Evolutionary conservation across 2,329 filamentous ascomycete species (phyloP), one percentile per base, ranked within the genome.

Genomic region (Fusarium decemcellulare): DNA sequence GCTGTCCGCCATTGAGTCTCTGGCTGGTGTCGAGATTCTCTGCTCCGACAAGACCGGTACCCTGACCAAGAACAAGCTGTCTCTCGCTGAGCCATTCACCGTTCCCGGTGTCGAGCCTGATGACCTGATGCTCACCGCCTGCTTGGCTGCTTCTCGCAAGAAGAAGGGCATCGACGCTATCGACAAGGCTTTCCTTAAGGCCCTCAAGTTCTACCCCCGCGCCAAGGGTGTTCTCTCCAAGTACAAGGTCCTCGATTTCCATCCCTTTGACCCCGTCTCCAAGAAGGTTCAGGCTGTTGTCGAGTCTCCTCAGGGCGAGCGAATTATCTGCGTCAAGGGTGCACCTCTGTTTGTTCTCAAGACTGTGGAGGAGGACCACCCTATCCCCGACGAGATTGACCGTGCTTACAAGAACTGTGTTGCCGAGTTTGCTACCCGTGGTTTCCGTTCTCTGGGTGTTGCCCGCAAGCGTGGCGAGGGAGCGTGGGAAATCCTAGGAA

Each of bases 31-130:
- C 68, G 92, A 97, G 83, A 96, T 97, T 81, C 92, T 97, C 61
- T 97, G 94, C 87, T 95, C 94, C 56, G 94, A 97, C 88, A 97
- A 97, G 89, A 97, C 94, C 32, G 94, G 94, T 84, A 97, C 94
- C 63, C 84, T 97, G 79, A 97, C 94, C 79, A 96, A 95, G 87
- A 97, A 97, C 88, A 97, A 96, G 86, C 89, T 97, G 23, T 95
- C 93, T 70, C 87, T 97, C 48, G 87, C 92, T 55, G 94, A 97
- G 79, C 94, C 94, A 61, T 97, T 91, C 85, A 93, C 91, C 40
- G 92, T 96, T 67, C 86, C 88, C 66, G 94, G 94, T 77, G 92
- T 97, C 64, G 92, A 95, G 73, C 88, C 92, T 37, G 92, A 96
- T 81, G 93, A 97, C 76, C 91, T 97, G 69, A 97, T 97, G 93